Evolutionary conservation across 1,284 basidiomycete genomes (phyloP), one percentile per base, ranked within the genome.

Genomic region (Athelia psychrophila): DNA sequence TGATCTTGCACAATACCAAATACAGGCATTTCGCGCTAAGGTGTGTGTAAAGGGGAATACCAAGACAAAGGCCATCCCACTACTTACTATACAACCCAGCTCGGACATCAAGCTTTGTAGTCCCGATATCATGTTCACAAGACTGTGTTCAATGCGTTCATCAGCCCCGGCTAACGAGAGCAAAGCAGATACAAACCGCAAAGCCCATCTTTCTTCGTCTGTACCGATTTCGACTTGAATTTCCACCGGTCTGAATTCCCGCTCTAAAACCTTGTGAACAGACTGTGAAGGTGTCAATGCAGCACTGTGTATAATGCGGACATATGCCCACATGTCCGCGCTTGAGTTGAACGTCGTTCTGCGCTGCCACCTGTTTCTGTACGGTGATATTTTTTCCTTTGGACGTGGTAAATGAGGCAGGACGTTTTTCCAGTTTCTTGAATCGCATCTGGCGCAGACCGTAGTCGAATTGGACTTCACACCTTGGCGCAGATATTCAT

Each of bases 181-280:
- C 16, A 18, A 15, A 49, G 20, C 10, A 24, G 40, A 6, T 27
- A 67, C 74, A 50, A 64, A 83, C 84, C 83, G 75, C 49, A 91
- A 62, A 6, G 78, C 91, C 84, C 88, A 92, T 13, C 77, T 73
- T 58, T 93, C 91, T 63, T 91, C 89, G 1, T 69, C 56, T 0
- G 78, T 81, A 1, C 60, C 66, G 1, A 79, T 64, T 1, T 69
- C 64, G 1, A 93, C 77, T 12, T 67, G 36, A 9, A 88, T 61
- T 53, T 81, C 78, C 25, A 82, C 79, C 0, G 86, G 79, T 35
- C 79, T 79, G 10, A 95, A 73, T 62, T 93, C 87, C 19, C 76
- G 74, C 64, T 97, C 93, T 16, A 97, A 75, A 42, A 80, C 74
- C 58, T 88, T 88, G 68, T 97, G 94, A 0, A 95, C 75, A 22